Evolutionary conservation across 495 filamentous ascomycete species (phyloP).

Genomic region (Podospora conica): DNA sequence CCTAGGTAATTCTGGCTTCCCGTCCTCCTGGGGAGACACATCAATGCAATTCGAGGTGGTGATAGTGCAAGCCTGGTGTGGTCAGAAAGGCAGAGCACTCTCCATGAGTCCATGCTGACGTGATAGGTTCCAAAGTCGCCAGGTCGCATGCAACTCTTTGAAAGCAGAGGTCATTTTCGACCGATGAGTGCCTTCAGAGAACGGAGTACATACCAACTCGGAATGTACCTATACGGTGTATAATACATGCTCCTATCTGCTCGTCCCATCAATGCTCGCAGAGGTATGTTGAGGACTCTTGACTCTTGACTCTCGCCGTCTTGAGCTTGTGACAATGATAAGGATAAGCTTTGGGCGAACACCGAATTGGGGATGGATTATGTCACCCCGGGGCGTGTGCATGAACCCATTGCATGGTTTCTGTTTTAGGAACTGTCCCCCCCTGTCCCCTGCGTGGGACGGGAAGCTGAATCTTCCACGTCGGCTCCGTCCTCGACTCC

Average conservation of each 20-base stretch:
- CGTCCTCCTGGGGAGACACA: no score
- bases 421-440: neutral
- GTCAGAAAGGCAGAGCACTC: neutral
- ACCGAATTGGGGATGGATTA: neutral
- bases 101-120: neutral
- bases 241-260: neutral
- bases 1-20: no score
- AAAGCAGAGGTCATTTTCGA: neutral
- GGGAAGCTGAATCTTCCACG: neutral
- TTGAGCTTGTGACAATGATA: neutral
- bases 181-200: neutral
- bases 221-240: no score
- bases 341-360: neutral
- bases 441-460: neutral
- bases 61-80: neutral
- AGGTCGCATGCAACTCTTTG: neutral
- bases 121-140: neutral
- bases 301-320: neutral
- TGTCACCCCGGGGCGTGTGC: neutral
- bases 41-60: neutral
- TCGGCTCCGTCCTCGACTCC: neutral
- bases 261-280: neutral
- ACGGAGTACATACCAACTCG: neutral
- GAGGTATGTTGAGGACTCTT: neutral
- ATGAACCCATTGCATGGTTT: neutral